Evolutionary conservation across 306 rosid genomes (phyloP), one percentile per base, ranked within the genome.

Genomic region (Quercus cerris): DNA sequence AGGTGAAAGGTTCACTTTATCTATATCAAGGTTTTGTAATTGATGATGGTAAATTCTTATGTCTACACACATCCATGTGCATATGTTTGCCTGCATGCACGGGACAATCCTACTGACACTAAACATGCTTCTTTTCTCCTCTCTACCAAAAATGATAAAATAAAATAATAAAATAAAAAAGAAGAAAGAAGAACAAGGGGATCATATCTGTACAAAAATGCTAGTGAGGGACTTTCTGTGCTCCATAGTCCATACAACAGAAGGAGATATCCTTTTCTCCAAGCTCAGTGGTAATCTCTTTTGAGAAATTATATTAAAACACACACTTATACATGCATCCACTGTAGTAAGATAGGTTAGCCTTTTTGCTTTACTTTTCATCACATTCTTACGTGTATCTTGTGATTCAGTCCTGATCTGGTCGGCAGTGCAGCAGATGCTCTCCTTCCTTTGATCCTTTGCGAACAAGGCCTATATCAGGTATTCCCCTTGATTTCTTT

Each of bases 341-440:
- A 67, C 27, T 67, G 10, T 18, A 31, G 18, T 5, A 31, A 3
- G 71, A 33, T 28, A 15, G 63, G 44, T 28, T 69, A 31, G 30
- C n/a, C 25, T 57, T 35, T 31, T 56, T 23, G 49, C 78, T 55
- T 71, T 56, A 41, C 71, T 64, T 27, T 31, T 70, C 61, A 35
- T 75, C 30, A 23, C 74, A 57, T 73, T 80, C 75, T 77, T 64
- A 68, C 22, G 28, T 70, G 27, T 57, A 55, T 74, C 74, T 84
- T 69, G 76, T 74, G 51, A 83, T 76, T 75, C 90, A 94, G 99
- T 85, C 91, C 91, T 52, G 97, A 94, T 83, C 87, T 95, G 82
- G 84, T 88, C 82, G 83, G 99, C 75, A 85, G 87, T 78, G 99
- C 97, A n/a, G 97, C 99, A n/a, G 99, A 93, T 82, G 97, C 99